These are phyloP conservation scores for Pseudogymnoascus sp. DNA, from an alignment of 2,329 filamentous ascomycete genomes.

Conservation along the genomic window DNA sequence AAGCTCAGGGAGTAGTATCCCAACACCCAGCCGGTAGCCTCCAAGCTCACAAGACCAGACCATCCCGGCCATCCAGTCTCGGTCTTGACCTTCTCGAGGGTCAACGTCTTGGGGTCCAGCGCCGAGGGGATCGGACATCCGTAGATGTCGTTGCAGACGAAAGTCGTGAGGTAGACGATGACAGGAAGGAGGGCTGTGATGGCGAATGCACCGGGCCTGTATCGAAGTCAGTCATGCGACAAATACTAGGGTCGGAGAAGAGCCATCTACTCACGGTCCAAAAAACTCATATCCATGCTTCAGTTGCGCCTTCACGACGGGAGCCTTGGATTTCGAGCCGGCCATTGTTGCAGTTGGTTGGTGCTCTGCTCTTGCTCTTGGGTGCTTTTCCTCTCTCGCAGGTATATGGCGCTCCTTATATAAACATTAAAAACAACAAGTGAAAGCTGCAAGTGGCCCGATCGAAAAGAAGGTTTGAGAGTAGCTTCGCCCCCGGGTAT, in stretches of 20 bases:
- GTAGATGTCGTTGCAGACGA: conserved; percentile 85
- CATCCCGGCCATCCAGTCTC: conserved; percentile 82
- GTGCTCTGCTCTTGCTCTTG: background rate
- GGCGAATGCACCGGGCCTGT: conserved; percentile 63
- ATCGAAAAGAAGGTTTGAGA: background rate
- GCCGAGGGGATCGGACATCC: conserved; percentile 83
- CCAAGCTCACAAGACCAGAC: conserved; percentile 58
- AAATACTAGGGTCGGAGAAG: background rate
- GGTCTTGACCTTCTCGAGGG: conserved; percentile 61
- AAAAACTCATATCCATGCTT: conserved; percentile 28
- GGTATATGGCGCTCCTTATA: background rate
- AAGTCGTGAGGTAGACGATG: conserved; percentile 69
- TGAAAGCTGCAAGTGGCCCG: background rate
- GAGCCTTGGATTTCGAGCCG: conserved; percentile 13
- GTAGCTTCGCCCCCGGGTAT: background rate
- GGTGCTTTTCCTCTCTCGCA: background rate
- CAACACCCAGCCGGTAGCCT: conserved; percentile 60
- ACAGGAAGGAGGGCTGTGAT: conserved; percentile 76
- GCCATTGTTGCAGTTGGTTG: background rate
- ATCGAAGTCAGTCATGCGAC: conserved; percentile 10
- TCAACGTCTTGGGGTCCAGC: conserved; percentile 62
- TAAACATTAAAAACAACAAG: background rate
- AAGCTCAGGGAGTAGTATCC: conserved; percentile 73
- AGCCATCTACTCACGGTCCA: conserved; percentile 24
- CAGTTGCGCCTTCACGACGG: conserved; percentile 17